Conservation (phyloP, 176 grass and related monocot genomes). For the Carex myosuroides region DNA sequence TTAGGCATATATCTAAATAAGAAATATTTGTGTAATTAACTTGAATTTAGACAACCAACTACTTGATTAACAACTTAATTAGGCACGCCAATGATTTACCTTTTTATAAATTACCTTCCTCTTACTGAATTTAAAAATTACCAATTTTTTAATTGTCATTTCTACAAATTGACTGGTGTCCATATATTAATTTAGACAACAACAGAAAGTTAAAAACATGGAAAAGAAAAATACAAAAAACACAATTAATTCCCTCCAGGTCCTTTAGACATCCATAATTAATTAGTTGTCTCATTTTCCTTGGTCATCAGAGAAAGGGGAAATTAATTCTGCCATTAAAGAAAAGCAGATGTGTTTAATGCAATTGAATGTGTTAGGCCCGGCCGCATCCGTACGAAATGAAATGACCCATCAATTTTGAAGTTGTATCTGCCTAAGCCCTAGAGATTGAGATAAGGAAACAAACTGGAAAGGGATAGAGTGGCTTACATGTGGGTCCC, state of each 20-base stretch:
- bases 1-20: neutral
- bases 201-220: neutral
- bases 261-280: neutral
- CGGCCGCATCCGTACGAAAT: neutral
- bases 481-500: neutral
- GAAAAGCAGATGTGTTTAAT: neutral
- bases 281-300: neutral
- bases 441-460: neutral
- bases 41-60: neutral
- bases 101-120: neutral
- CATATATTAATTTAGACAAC: neutral
- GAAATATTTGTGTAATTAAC: neutral
- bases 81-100: neutral
- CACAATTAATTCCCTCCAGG: neutral
- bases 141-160: no score
- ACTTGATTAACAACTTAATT: neutral
- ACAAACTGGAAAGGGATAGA: neutral
- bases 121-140: neutral
- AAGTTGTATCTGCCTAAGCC: neutral
- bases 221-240: neutral
- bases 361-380: neutral
- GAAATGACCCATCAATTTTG: neutral
- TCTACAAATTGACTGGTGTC: neutral
- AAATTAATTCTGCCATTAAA: neutral
- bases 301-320: neutral